Base-by-base conservation (phyloP, 768 basidiomycete genomes). In the Mycena rebaudengoi region DNA sequence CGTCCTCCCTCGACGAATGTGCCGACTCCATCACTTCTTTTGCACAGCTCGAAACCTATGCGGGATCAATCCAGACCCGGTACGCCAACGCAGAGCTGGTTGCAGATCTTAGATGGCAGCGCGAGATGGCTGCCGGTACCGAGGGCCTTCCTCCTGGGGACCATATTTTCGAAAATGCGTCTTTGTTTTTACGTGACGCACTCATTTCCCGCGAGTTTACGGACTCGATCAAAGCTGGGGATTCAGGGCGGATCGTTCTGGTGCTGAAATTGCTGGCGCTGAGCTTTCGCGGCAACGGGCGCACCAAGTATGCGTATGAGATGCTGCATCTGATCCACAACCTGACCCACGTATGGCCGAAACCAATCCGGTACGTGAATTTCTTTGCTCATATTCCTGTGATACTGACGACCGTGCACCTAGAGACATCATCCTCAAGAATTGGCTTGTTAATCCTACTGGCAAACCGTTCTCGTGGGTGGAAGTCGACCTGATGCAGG, bases 341-440 rank as follows among this genome's bases (percentile, higher is more conserved):
- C n/a, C n/a, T n/a, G n/a, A n/a, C n/a, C n/a, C n/a, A n/a, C n/a
- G n/a, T n/a, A n/a, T n/a, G n/a, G n/a, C n/a, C n/a, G n/a, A n/a
- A n/a, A n/a, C n/a, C n/a, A n/a, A n/a, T n/a, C n/a, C n/a, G n/a
- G 40, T n/a, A n/a, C n/a, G n/a, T n/a, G n/a, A n/a, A n/a, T n/a
- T n/a, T n/a, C n/a, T n/a, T n/a, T n/a, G n/a, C n/a, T n/a, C n/a
- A n/a, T n/a, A n/a, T n/a, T n/a, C n/a, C n/a, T n/a, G n/a, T n/a
- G n/a, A n/a, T n/a, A n/a, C n/a, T n/a, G n/a, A n/a, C n/a, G n/a
- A n/a, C n/a, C n/a, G n/a, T n/a, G n/a, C n/a, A n/a, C n/a, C n/a
- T n/a, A n/a, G 21, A 69, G 67, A 35, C 67, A 66, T 65, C 45
- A 64, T 3, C n/a, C n/a, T n/a, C n/a, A n/a, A n/a, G n/a, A n/a